Evolutionary conservation across 1,139 yeast species (phyloP), one percentile per base, ranked within the genome.

Genomic region (Candida neerlandica): DNA sequence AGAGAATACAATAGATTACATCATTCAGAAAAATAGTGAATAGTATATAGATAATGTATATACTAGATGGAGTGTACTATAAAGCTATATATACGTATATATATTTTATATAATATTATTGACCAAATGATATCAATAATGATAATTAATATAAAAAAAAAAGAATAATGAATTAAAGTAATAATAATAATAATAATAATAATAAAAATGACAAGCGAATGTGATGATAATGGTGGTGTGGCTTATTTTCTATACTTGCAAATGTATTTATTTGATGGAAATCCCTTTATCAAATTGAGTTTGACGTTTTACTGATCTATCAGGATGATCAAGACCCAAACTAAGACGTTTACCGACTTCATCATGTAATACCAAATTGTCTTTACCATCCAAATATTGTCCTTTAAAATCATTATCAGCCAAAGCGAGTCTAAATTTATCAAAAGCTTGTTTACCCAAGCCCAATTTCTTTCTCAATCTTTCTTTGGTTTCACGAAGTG

Each of bases 271-370:
- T 56, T 67, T 71, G 44, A 76, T 76, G 48, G 83, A 82, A 50
- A 85, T 84, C 11, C 89, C 86, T 56, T 85, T 82, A 57, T 84
- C 89, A 54, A 71, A 72, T 23, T 69, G 73, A 44, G 71, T 66
- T 37, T 69, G 71, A 47, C 80, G 75, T 55, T 77, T 75, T 5
- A 80, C 74, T 34, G 78, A 66, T 60, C 95, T 80, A 65, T 90
- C 97, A 7, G 94, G 89, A 63, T 89, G 96, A 62, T 94, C 97
- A 63, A 94, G 74, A 19, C 92, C 96, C 50, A 94, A 71, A 30
- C 75, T 75, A 52, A 71, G 63, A 33, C 78, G 81, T 35, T 74
- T 70, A 27, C 74, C 72, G 52, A 86, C 66, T 47, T 79, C 79
- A 47, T 84, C 83, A 63, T 73, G 87, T 29, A 91, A 69, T 12